Base-by-base conservation (phyloP, 106 monocot species). In the Vanilla planifolia region DNA sequence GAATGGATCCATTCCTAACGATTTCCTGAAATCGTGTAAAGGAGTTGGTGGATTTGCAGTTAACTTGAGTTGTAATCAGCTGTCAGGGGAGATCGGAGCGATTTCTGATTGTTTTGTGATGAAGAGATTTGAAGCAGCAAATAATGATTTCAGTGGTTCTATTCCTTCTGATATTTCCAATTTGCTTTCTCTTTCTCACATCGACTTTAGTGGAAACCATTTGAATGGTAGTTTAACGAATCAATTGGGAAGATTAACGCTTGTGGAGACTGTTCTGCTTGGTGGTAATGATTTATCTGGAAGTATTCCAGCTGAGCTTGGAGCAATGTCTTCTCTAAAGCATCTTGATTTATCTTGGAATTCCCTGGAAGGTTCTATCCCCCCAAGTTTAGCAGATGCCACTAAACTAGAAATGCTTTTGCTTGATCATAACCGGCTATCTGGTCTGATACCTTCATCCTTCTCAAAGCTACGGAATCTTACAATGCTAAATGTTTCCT, bases 301-400 rank as follows among this genome's bases (percentile, higher is more conserved):
- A 5, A 43, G 45, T 28, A 77, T 85, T 26, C 85, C 80, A 25
- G 46, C 3, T 8, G 63, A 77, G 32, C 41, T 80, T 22, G 79
- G 78, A 34, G 63, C 43, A 28, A 67, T 76, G 51, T 7, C 63
- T 67, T 75, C 75, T 40, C 59, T 87, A 16, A 66, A 6, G 9
- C 46, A 73, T 19, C 43, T 82, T 13, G 79, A 79, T 79, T 65
- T 87, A 53, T 87, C 87, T 1, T 58, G 43, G 29, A 86, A 86
- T 61, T 65, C 13, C 22, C 56, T 87, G 11, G 57, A 62, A 6
- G 82, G 82, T 0, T 52, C 34, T 16, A 87, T 86, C 3, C 81
- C 86, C 23, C 24, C 71, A 43, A 55, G 27, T 62, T 63, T 86
- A 43, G 74, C 68, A 1, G 47, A 68, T 72, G 72, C 61, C 16